A percentile compares a stretch with the other conserved stretches of the same genome.
phyloP scores from a whole-genome alignment of 371 early-diverging fungal genomes.

The Haplosporangium sp. region DNA sequence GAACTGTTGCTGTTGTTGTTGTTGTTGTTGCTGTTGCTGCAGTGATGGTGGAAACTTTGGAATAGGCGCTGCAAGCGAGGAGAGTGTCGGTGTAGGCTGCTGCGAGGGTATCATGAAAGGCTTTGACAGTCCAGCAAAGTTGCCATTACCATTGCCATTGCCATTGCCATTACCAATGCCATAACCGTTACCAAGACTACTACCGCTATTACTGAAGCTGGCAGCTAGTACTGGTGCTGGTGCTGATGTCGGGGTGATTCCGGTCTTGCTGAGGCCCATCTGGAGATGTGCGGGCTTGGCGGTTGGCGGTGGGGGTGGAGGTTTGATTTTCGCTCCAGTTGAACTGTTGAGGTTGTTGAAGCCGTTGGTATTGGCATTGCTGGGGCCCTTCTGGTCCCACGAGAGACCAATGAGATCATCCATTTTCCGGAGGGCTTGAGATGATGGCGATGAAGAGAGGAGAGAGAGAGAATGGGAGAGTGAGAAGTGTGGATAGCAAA shows the following conservation, averaged over 20 bases:
- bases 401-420: constrained; percentile 53
- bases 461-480: background rate
- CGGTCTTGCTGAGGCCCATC: constrained; percentile 43
- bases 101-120: constrained; percentile 19
- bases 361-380: background rate
- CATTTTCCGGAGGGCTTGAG: constrained; percentile 8
- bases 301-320: constrained; percentile 34
- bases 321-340: constrained; percentile 16
- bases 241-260: constrained; percentile 26
- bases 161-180: background rate
- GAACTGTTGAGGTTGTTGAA: background rate
- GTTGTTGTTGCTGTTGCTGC: constrained; percentile 25
- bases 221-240: background rate
- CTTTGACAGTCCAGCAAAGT: constrained; percentile 10
- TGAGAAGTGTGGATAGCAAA: background rate
- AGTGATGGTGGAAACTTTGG: constrained; percentile 6
- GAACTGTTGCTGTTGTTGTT: constrained; percentile 11
- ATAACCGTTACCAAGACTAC: background rate
- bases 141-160: constrained; percentile 1
- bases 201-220: background rate
- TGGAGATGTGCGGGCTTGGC: constrained; percentile 45
- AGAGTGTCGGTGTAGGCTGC: constrained; percentile 3
- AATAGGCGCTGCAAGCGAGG: constrained; percentile 17
- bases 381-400: constrained; percentile 34
- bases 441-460: too few relatives aligned